Evolutionary conservation across 2,329 filamentous ascomycete genomes (phyloP).

Genomic region (Magnaporthiopsis poae): DNA sequence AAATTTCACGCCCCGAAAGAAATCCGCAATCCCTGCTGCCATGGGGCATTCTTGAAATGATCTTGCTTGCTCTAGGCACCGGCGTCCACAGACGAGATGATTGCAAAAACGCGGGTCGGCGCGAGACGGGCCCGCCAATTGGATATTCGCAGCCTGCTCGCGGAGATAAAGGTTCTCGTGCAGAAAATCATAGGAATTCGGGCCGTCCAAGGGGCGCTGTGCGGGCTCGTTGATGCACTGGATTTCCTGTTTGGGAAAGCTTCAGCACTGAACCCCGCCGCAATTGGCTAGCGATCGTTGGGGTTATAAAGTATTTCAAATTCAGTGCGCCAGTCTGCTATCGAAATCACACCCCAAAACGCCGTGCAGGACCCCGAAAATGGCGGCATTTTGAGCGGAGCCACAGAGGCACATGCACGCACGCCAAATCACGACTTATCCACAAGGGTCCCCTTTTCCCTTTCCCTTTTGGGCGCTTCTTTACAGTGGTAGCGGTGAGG

Average conservation of each 20-base stretch:
- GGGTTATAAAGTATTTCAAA: not conserved
- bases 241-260: not conserved
- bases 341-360: not conserved
- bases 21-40: too few relatives aligned
- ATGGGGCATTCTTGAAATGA: too few relatives aligned
- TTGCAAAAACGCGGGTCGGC: not conserved
- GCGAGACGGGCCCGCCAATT: not conserved
- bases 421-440: too few relatives aligned
- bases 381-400: too few relatives aligned
- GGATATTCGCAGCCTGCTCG: not conserved
- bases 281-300: not conserved
- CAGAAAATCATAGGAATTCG: not conserved
- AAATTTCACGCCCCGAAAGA: too few relatives aligned
- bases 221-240: not conserved
- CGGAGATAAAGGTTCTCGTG: not conserved
- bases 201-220: not conserved
- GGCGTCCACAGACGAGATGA: too few relatives aligned
- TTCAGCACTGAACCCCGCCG: not conserved
- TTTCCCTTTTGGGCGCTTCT: too few relatives aligned
- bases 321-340: not conserved
- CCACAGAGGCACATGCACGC: too few relatives aligned
- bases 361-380: too few relatives aligned
- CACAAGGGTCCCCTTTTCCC: too few relatives aligned
- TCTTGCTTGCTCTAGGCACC: too few relatives aligned
- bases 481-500: too few relatives aligned